These are phyloP conservation scores for Hansfordia pulvinata DNA, from an alignment of 2,329 filamentous ascomycete genomes.

Conservation along the genomic window DNA sequence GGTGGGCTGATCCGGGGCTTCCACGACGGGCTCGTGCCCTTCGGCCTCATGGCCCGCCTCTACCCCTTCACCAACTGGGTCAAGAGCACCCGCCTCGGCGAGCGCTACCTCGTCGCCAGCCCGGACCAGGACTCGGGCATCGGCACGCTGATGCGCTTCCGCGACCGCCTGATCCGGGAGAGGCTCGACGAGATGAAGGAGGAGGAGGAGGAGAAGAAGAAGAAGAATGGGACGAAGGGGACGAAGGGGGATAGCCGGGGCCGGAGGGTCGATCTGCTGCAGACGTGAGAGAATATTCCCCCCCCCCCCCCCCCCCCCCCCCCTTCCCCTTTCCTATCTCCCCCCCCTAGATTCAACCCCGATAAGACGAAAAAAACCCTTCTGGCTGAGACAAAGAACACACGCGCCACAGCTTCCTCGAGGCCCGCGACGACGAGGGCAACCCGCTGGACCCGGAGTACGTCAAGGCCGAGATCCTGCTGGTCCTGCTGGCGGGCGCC, in stretches of 20 bases:
- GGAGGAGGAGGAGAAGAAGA: slow-evolving; percentile 32
- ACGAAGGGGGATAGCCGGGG: no score
- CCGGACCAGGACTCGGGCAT: slow-evolving; percentile 40
- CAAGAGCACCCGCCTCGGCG: slow-evolving; percentile 35
- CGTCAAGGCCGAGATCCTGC: slow-evolving; percentile 37
- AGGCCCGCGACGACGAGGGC: slow-evolving; percentile 27
- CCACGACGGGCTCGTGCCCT: slow-evolving; percentile 34
- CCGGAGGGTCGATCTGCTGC: slow-evolving; percentile 35
- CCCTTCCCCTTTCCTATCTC: no score
- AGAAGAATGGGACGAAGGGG: slow-evolving; percentile 27
- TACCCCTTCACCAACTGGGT: slow-evolving; percentile 41
- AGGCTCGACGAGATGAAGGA: slow-evolving; percentile 30
- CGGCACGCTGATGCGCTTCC: slow-evolving; percentile 41
- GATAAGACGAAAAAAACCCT: no score
- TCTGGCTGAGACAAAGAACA: slow-evolving; percentile 27
- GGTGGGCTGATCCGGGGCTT: slow-evolving; percentile 38
- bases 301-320: no score
- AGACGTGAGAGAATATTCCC: slow-evolving; percentile 32
- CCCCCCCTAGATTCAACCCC: no score
- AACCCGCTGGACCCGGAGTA: slow-evolving; percentile 32
- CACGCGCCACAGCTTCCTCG: slow-evolving; percentile 28
- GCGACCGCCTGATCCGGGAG: slow-evolving; percentile 35
- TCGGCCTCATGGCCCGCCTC: slow-evolving; percentile 35
- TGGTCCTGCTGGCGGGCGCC: slow-evolving; percentile 35
- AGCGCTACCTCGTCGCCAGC: slow-evolving; percentile 33